Evolutionary conservation across 345 rosid species (phyloP).

Genomic region (Salix udensis): DNA sequence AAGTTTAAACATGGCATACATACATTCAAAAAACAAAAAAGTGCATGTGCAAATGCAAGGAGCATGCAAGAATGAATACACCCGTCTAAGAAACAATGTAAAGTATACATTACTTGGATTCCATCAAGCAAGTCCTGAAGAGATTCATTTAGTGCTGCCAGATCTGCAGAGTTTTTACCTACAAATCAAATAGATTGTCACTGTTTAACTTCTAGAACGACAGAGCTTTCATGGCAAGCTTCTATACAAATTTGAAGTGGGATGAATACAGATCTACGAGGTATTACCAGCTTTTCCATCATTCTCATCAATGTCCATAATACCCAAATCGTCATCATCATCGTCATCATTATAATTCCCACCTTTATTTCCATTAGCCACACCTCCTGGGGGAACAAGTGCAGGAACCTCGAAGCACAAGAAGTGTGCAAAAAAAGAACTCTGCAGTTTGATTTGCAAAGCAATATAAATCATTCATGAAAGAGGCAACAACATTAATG

Average conservation of each 20-base stretch:
- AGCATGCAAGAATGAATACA: background rate
- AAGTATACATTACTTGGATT: slow-evolving; percentile 58
- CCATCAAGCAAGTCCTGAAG: slow-evolving; percentile 98
- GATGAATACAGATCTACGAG: slow-evolving; percentile 13
- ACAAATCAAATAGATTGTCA: slow-evolving; percentile 24
- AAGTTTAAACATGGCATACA: background rate
- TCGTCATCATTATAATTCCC: slow-evolving; percentile 38
- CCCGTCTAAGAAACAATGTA: background rate
- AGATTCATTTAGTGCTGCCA: slow-evolving; percentile 76
- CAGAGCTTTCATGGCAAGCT: slow-evolving; percentile 10
- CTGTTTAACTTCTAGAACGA: slow-evolving; percentile 9
- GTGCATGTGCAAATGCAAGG: background rate
- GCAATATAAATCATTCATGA: slow-evolving; percentile 11
- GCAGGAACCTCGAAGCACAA: slow-evolving; percentile 99
- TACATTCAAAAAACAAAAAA: background rate
- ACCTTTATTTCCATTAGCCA: slow-evolving; percentile 53
- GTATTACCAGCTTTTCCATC: slow-evolving; percentile 65
- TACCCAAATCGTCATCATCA: slow-evolving; percentile 90
- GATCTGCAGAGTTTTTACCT: slow-evolving; percentile 78
- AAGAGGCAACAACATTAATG: slow-evolving; percentile 12
- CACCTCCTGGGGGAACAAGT: slow-evolving; percentile 82
- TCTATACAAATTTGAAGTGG: slow-evolving; percentile 10
- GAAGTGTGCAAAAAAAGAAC: slow-evolving; percentile 98
- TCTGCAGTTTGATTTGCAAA: slow-evolving; percentile 50
- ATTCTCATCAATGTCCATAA: slow-evolving; percentile 85